Conservation (phyloP, 768 basidiomycete species). For the Kwoniella pini region DNA sequence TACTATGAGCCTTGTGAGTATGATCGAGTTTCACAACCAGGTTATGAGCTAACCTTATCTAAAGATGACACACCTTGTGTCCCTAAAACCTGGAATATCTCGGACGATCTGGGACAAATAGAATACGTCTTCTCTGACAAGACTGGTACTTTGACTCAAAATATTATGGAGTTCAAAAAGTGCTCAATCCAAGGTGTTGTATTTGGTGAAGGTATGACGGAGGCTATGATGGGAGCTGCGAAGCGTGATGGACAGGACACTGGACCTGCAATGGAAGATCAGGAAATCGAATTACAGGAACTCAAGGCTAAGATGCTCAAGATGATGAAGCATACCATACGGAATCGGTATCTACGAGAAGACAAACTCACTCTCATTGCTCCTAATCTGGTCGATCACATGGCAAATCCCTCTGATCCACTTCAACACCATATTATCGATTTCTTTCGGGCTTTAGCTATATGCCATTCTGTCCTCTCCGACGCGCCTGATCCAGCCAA, state of each 20-base stretch:
- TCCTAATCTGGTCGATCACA: conserved; percentile 76
- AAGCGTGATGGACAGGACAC: conserved; percentile 70
- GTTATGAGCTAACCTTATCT: not conserved
- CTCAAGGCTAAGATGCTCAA: conserved; percentile 76
- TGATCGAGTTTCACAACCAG: not conserved
- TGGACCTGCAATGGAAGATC: conserved; percentile 68
- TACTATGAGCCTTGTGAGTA: conserved; percentile 69
- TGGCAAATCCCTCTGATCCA: conserved; percentile 63
- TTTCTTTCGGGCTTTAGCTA: conserved; percentile 91
- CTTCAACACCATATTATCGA: conserved; percentile 70
- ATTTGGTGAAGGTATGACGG: conserved; percentile 93
- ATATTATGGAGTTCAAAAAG: conserved; percentile 98
- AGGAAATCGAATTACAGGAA: conserved; percentile 64
- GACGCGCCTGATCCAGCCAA: conserved; percentile 69
- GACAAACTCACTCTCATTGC: conserved; percentile 86
- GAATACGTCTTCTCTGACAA: conserved; percentile 94
- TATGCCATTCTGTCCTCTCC: conserved; percentile 84
- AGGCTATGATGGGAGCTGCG: conserved; percentile 90
- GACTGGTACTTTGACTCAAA: conserved; percentile 95
- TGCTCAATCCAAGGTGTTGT: conserved; percentile 80
- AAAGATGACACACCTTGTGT: conserved; percentile 76
- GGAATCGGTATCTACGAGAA: conserved; percentile 79
- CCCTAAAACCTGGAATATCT: conserved; percentile 98
- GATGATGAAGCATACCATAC: conserved; percentile 74
- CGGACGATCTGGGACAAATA: conserved; percentile 97